Evolutionary conservation across 2,329 filamentous ascomycete species (phyloP), one percentile per base, ranked within the genome.

Genomic region (Stenocarpella maydis): DNA sequence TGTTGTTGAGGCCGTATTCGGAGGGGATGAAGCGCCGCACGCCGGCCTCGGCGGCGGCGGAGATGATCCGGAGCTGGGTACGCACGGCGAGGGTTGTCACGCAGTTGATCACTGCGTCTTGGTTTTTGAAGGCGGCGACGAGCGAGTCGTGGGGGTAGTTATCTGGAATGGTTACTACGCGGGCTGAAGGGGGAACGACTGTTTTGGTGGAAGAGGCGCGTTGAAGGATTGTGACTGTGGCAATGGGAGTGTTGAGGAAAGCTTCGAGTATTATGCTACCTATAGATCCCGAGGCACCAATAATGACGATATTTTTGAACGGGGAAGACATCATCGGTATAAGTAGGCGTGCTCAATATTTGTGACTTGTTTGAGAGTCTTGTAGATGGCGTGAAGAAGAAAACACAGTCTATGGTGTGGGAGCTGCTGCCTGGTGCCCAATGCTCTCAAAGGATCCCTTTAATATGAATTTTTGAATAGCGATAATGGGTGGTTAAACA

Each of bases 1-100:
- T 63, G 34, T 80, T 80, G 78, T 81, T 77, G 7, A 79, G 78
- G 7, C 77, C 77, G 64, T 84, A 89, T 73, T 90, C 87, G 45
- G 82, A 84, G 7, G 87, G 86, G 21, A 89, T 78, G 76, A 87
- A 87, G 21, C 86, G 82, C 72, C 84, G 81, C 12, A 89, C 86
- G 19, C 87, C 85, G 1, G 86, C 87, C 14, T 80, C 79, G 45
- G 87, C 82, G 49, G 86, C 83, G 1, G 87, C 87, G 68, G 89
- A 84, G 65, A 89, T 83, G 73, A 89, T 78, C 54, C 80, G 80
- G 53, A 78, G 79, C 72, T 90, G 86, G 1, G 83, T 77, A 7
- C 79, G 78, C 7, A 75, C 72, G 12, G 70, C 74, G 14, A 74
- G 55, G 14, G 74, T 72, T 0, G 75, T 74, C 63, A 88, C 81